Evolutionary conservation across 2,329 filamentous ascomycete species (phyloP).

Genomic region (Simplicillium aogashimaense): DNA sequence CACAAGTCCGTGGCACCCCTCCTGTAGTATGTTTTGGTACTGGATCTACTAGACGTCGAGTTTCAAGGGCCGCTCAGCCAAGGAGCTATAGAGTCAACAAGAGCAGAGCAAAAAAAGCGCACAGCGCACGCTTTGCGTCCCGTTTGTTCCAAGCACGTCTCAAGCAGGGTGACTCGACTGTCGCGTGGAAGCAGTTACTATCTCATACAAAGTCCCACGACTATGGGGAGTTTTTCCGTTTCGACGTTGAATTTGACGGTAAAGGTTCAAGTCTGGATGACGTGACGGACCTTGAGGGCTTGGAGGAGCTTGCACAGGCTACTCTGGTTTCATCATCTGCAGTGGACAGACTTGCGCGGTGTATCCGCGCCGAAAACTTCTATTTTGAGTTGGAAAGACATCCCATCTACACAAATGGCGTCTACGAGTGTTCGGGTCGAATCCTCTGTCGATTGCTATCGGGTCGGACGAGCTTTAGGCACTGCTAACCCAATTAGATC

Average conservation of each 20-base stretch:
- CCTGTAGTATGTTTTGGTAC: no score
- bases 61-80: no score
- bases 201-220: no score
- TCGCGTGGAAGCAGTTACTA: no score
- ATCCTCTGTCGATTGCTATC: neutral
- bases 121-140: no score
- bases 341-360: neutral
- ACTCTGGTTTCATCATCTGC: neutral
- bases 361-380: slow-evolving; percentile 1
- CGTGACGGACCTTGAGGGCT: slow-evolving; percentile 1
- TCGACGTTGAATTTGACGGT: slow-evolving; percentile 4
- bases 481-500: slow-evolving; percentile 1
- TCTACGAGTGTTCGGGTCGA: slow-evolving; percentile 1
- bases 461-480: neutral
- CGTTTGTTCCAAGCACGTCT: no score
- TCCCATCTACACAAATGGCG: neutral
- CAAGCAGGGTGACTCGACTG: no score
- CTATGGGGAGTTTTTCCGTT: neutral
- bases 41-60: no score
- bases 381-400: neutral
- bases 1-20: no score
- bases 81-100: no score
- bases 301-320: neutral
- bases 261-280: neutral
- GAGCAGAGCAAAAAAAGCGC: no score